Percentiles rank a stretch among this genome's conserved stretches.
phyloP scores from a whole-genome alignment of 2,329 filamentous ascomycete genomes.

The Tolypocladium ovalisporum region DNA sequence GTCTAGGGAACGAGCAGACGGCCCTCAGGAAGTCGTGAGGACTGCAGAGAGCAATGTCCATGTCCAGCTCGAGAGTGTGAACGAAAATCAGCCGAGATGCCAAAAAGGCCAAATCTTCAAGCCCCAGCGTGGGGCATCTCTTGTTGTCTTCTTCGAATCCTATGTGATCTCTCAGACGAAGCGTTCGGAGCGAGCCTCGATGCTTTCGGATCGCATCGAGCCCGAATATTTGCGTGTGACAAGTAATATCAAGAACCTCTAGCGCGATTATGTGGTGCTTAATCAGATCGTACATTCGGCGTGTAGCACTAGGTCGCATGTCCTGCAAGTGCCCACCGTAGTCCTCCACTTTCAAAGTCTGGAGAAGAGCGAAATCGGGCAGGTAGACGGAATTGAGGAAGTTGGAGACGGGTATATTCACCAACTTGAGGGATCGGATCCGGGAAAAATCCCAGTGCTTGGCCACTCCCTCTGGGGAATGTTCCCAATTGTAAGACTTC shows the following conservation, averaged over 20 bases:
- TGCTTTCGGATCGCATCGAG: conserved; percentile 28
- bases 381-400: conserved; percentile 32
- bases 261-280: conserved; percentile 24
- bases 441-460: conserved; percentile 35
- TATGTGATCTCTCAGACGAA: conserved; percentile 33
- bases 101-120: conserved; percentile 21
- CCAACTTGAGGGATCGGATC: conserved; percentile 28
- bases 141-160: conserved; percentile 32
- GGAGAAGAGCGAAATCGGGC: conserved; percentile 22
- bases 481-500: conserved; percentile 38
- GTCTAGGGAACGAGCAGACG: conserved; percentile 25
- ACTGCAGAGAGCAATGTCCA: conserved; percentile 28
- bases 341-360: conserved; percentile 31
- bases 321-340: conserved; percentile 29
- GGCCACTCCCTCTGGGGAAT: conserved; percentile 23
- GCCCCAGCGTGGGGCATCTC: conserved; percentile 29
- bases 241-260: conserved; percentile 26
- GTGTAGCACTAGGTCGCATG: conserved; percentile 26
- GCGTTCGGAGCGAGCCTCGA: conserved; percentile 20
- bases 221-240: conserved; percentile 28
- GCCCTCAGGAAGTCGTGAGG: conserved; percentile 24
- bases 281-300: conserved; percentile 26
- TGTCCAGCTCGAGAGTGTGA: conserved; percentile 33
- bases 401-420: conserved; percentile 31
- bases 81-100: conserved; percentile 19